Conservation (phyloP, 148 eudicot species). For the Persicaria maculosa region DNA sequence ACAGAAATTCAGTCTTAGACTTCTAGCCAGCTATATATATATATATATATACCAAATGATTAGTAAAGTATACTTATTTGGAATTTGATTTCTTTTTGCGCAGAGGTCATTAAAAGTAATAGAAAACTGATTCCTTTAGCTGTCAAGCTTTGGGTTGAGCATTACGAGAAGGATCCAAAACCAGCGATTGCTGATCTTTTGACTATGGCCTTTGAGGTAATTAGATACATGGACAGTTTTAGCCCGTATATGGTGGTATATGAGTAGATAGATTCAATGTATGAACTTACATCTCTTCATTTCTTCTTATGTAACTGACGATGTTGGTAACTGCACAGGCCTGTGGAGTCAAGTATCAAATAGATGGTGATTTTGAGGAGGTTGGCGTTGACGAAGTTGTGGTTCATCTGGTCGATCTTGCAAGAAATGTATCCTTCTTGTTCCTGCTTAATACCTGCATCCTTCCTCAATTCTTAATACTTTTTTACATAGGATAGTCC, state of each 20-base stretch:
- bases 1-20: no score
- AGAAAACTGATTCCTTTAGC: conserved; percentile 64
- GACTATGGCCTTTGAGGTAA: conserved; percentile 85
- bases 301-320: conserved; percentile 18
- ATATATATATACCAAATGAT: no score
- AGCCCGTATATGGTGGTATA: background rate
- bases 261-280: background rate
- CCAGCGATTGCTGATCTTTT: conserved; percentile 73
- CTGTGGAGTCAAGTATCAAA: conserved; percentile 76
- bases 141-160: conserved; percentile 79
- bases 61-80: background rate
- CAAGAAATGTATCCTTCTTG: conserved; percentile 56
- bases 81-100: conserved; percentile 8
- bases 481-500: background rate
- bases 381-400: conserved; percentile 89
- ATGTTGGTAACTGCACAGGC: conserved; percentile 40
- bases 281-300: background rate
- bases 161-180: conserved; percentile 67
- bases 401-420: conserved; percentile 76
- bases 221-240: conserved; percentile 6
- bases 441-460: background rate
- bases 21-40: no score
- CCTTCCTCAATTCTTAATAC: background rate
- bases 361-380: conserved; percentile 68
- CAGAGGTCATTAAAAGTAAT: conserved; percentile 78